Percentiles rank a stretch among this genome's conserved stretches.
Evolutionary conservation across 2,329 filamentous ascomycete species (phyloP).

Genomic region (Dactylellina parvicollis): DNA sequence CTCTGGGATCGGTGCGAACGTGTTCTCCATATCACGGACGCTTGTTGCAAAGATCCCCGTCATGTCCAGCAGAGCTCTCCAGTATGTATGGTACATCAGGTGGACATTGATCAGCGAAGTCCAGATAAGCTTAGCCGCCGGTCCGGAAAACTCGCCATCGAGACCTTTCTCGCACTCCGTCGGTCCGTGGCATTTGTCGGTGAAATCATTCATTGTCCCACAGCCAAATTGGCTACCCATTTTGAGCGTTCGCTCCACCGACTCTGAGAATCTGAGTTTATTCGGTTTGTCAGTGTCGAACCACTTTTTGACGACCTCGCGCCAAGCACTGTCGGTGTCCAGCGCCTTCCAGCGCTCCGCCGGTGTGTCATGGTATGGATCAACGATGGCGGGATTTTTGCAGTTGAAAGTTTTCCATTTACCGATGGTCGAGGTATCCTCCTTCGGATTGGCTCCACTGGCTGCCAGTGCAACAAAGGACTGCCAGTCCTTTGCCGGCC

Average conservation of each 20-base stretch:
- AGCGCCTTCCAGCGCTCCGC: slow-evolving; percentile 58
- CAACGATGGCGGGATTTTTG: slow-evolving; percentile 2
- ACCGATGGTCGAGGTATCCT: slow-evolving; percentile 50
- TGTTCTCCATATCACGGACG: slow-evolving; percentile 57
- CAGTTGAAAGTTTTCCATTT: slow-evolving; percentile 58
- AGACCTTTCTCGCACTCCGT: slow-evolving; percentile 35
- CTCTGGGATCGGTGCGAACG: slow-evolving; percentile 58
- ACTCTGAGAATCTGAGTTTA: slow-evolving; percentile 46
- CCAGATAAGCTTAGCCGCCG: slow-evolving; percentile 56
- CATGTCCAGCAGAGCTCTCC: slow-evolving; percentile 48
- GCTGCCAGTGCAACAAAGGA: slow-evolving; percentile 11
- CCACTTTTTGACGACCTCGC: slow-evolving; percentile 57
- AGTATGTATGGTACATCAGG: slow-evolving; percentile 53
- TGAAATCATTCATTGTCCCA: not conserved
- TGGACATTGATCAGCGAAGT: slow-evolving; percentile 58
- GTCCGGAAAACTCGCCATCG: slow-evolving; percentile 51
- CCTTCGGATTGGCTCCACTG: slow-evolving; percentile 52
- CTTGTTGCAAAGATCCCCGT: slow-evolving; percentile 53
- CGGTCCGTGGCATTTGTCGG: slow-evolving; percentile 50
- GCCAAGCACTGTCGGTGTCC: slow-evolving; percentile 58
- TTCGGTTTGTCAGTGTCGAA: slow-evolving; percentile 28
- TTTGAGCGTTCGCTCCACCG: slow-evolving; percentile 53
- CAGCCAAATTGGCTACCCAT: not conserved
- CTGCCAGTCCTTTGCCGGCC: slow-evolving; percentile 2
- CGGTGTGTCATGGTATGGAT: not conserved